Evolutionary conservation across 305 asterid genomes (phyloP).

Genomic region (Petunia hybrid): DNA sequence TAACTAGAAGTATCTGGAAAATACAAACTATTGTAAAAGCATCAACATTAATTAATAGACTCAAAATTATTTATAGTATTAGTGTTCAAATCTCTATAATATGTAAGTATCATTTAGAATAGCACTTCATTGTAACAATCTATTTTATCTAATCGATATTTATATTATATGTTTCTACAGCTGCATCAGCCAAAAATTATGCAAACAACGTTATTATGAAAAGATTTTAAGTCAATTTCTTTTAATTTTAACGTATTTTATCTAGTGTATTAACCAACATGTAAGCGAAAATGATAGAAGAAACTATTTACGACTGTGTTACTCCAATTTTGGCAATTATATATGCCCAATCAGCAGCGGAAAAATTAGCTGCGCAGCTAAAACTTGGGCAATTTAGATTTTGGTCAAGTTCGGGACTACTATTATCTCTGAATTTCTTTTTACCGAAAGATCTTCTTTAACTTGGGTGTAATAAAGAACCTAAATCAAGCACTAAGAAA

Average conservation of each 20-base stretch:
- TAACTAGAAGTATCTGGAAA: too few species aligned
- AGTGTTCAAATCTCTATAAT: background rate
- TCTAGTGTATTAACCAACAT: background rate
- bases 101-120: too few species aligned
- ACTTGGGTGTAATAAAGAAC: background rate
- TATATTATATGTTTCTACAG: too few species aligned
- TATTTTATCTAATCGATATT: too few species aligned
- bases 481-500: background rate
- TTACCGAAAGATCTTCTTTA: background rate
- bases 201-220: too few species aligned
- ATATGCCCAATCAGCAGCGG: background rate
- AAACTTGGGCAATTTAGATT: background rate
- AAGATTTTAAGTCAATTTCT: background rate
- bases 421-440: background rate
- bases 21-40: too few species aligned
- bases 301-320: too few species aligned
- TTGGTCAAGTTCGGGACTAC: background rate
- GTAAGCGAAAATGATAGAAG: conserved; percentile 10
- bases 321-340: background rate
- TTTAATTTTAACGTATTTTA: background rate
- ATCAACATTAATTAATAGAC: too few species aligned
- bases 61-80: background rate
- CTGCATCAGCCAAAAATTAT: too few species aligned
- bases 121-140: too few species aligned
- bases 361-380: background rate